Conservation (phyloP, 2,329 filamentous ascomycete species). For the Fusarium redolens region DNA sequence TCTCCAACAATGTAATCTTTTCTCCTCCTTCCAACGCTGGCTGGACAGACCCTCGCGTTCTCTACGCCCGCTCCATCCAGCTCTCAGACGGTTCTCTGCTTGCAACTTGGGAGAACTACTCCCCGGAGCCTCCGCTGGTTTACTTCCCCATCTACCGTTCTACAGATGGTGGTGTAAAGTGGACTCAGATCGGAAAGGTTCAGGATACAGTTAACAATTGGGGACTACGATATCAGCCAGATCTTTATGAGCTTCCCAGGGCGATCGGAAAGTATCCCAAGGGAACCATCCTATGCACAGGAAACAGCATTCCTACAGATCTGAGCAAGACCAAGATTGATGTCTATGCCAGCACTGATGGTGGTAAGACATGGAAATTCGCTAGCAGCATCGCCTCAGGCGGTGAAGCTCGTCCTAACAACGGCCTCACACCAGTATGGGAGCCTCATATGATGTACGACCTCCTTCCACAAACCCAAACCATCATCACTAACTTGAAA, state of each 20-base stretch:
- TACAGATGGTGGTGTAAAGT: conserved; percentile 65
- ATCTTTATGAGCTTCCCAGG: conserved; percentile 71
- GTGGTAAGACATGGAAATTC: conserved; percentile 73
- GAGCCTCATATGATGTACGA: conserved; percentile 72
- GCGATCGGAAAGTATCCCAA: conserved; percentile 67
- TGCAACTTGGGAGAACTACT: conserved; percentile 68
- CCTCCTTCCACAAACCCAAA: accelerated
- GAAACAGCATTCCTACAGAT: conserved; percentile 69
- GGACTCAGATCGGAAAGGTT: conserved; percentile 73
- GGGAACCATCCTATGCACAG: conserved; percentile 73
- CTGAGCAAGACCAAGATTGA: conserved; percentile 75
- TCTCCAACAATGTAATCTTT: conserved; percentile 52
- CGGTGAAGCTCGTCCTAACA: conserved; percentile 69
- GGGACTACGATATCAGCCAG: conserved; percentile 78
- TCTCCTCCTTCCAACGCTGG: conserved; percentile 49
- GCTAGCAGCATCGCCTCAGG: conserved; percentile 73
- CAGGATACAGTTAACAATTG: conserved; percentile 72
- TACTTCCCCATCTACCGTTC: conserved; percentile 67
- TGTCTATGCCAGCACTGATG: conserved; percentile 71
- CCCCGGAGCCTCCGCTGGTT: conserved; percentile 65
- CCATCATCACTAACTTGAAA: not conserved
- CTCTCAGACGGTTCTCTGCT: conserved; percentile 60
- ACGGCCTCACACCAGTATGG: conserved; percentile 78
- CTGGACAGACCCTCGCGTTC: conserved; percentile 57
- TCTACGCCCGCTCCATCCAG: conserved; percentile 59